Evolutionary conservation across 495 filamentous ascomycete genomes (phyloP).

Genomic region (Aspergillus biplanus): DNA sequence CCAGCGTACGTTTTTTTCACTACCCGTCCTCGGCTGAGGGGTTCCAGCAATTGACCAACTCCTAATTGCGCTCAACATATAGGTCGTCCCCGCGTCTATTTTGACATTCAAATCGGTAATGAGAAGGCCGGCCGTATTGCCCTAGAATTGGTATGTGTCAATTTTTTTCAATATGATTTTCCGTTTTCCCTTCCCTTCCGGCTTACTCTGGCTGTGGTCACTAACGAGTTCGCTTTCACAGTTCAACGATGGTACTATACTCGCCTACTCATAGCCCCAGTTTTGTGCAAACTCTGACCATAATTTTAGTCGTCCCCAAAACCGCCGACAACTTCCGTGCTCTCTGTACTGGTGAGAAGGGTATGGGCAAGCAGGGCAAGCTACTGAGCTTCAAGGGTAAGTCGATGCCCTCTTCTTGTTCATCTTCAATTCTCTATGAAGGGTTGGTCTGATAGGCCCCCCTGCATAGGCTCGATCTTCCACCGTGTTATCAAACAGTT

Average conservation of each 20-base stretch:
- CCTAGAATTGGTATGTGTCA: conserved; percentile 69
- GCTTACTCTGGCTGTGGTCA: conserved; percentile 11
- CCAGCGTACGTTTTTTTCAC: conserved; percentile 34
- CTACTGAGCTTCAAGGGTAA: conserved; percentile 69
- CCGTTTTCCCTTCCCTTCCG: background rate
- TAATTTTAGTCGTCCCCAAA: conserved; percentile 73
- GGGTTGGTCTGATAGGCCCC: conserved; percentile 1
- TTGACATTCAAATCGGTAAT: conserved; percentile 82
- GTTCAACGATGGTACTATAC: conserved; percentile 72
- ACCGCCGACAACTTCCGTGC: conserved; percentile 93
- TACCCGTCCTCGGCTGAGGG: conserved; percentile 33
- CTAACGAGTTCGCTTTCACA: conserved; percentile 34
- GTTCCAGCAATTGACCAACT: conserved; percentile 17
- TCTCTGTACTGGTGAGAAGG: conserved; percentile 92
- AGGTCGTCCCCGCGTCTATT: conserved; percentile 77
- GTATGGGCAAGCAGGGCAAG: conserved; percentile 83
- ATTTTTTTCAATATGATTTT: background rate
- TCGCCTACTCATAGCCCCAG: background rate
- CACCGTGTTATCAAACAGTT: conserved; percentile 98
- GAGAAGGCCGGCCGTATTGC: conserved; percentile 72
- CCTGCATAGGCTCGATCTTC: conserved; percentile 68
- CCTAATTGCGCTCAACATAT: conserved; percentile 24
- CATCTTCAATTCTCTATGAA: conserved; percentile 1
- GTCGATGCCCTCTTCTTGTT: conserved; percentile 19
- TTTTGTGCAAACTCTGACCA: conserved; percentile 25